A percentile compares a stretch with the other conserved stretches of the same genome.
These are phyloP conservation scores for Cyathus striatus DNA, from an alignment of 768 basidiomycete genomes.

Conservation along the genomic window DNA sequence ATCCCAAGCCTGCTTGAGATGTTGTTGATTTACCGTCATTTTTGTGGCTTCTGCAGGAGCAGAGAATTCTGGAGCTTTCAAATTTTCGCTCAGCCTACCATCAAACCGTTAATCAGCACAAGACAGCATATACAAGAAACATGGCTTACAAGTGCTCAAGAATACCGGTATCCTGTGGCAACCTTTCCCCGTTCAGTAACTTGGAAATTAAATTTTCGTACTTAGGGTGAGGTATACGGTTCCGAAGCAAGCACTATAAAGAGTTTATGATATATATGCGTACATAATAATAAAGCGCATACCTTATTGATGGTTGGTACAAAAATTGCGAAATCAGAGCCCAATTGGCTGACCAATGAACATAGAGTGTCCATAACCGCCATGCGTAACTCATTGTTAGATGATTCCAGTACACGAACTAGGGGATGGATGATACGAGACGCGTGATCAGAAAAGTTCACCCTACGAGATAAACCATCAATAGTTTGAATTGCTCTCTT, in stretches of 20 bases:
- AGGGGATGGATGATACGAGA: slow-evolving; percentile 96
- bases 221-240: slow-evolving; percentile 71
- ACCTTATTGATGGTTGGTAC: slow-evolving; percentile 97
- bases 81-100: slow-evolving; percentile 49
- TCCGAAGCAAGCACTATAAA: slow-evolving; percentile 64
- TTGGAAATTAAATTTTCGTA: slow-evolving; percentile 89
- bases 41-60: slow-evolving; percentile 83
- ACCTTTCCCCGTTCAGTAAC: slow-evolving; percentile 84
- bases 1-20: slow-evolving; percentile 97
- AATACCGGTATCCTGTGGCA: slow-evolving; percentile 80
- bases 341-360: slow-evolving; percentile 87
- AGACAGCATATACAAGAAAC: background rate
- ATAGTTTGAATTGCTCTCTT: slow-evolving; percentile 90
- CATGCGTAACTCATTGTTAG: slow-evolving; percentile 74
- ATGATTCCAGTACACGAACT: slow-evolving; percentile 73
- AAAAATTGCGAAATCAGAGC: slow-evolving; percentile 96
- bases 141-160: slow-evolving; percentile 58
- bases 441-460: slow-evolving; percentile 97
- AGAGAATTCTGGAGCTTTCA: slow-evolving; percentile 67
- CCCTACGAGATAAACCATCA: slow-evolving; percentile 82
- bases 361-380: slow-evolving; percentile 93
- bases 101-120: slow-evolving; percentile 1
- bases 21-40: slow-evolving; percentile 93
- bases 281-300: background rate
- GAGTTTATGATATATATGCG: slow-evolving; percentile 2